These are phyloP conservation scores for Whalleya microplaca DNA, from an alignment of 2,329 filamentous ascomycete genomes.

Conservation along the genomic window DNA sequence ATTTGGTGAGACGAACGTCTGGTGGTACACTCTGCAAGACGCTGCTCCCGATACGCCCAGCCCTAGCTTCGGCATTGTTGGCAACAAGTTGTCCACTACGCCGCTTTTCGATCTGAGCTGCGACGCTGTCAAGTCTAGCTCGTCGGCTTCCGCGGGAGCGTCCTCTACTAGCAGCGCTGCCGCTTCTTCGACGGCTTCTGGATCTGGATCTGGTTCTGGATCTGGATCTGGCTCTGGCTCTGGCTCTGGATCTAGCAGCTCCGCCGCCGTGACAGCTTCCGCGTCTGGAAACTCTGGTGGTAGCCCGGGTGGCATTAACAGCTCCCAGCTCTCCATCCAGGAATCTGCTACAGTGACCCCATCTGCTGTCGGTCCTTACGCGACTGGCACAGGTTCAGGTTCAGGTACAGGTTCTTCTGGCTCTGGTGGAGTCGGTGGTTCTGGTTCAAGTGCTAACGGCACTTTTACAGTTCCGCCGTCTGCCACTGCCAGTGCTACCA, in stretches of 20 bases:
- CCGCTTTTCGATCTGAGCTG: conserved; percentile 69
- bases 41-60: conserved; percentile 59
- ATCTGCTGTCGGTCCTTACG: conserved; percentile 13
- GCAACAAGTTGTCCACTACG: conserved; percentile 53
- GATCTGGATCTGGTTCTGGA: conserved; percentile 15
- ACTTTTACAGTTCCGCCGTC: conserved; percentile 26
- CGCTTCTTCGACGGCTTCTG: conserved; percentile 18
- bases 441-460: conserved; percentile 28
- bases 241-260: no score
- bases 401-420: conserved; percentile 20
- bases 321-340: conserved; percentile 33
- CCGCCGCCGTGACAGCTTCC: conserved; percentile 15
- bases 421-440: conserved; percentile 28
- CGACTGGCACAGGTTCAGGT: conserved; percentile 19
- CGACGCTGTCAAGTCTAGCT: conserved; percentile 40
- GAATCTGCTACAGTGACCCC: conserved; percentile 27
- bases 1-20: conserved; percentile 67
- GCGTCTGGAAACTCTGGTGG: conserved; percentile 30
- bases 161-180: conserved; percentile 24
- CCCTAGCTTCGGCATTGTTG: conserved; percentile 74
- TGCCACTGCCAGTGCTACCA: conserved; percentile 20
- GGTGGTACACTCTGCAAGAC: conserved; percentile 80
- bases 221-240: no score
- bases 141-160: conserved; percentile 21
- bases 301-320: conserved; percentile 27